Evolutionary conservation across 225 moss, liverwort and hornwort genomes (phyloP), one percentile per base, ranked within the genome.

Genomic region (Lunularia cruciata): DNA sequence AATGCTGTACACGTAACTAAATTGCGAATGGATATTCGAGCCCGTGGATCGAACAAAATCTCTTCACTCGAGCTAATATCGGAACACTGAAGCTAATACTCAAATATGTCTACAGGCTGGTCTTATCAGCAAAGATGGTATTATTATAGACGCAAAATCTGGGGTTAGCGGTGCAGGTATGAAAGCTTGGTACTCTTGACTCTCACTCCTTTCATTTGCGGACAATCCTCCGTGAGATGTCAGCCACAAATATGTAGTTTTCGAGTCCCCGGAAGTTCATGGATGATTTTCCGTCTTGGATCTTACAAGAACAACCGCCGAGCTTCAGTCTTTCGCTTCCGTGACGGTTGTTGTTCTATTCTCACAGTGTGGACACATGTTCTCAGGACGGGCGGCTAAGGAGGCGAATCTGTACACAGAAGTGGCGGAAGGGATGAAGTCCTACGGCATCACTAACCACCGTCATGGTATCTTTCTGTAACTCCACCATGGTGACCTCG

Each of bases 81-180:
- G n/a, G n/a, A n/a, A n/a, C n/a, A n/a, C n/a, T n/a, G n/a, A n/a
- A n/a, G n/a, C n/a, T n/a, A n/a, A n/a, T n/a, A n/a, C n/a, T n/a
- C n/a, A n/a, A n/a, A 43, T 16, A 16, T 43, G 2, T 51, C 68
- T 77, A 28, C 79, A 89, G 89, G 87, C 85, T 69, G 85, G 84
- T 31, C 20, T 90, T 47, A 86, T 94, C 38, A 82, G 79, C 58
- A 90, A 85, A 68, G 84, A 90, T 31, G 85, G 88, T 37, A 90
- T 94, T n/a, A 94, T 88, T 64, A 88, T 94, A 67, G 88, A 94
- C 57, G 93, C 90, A 32, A 94, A 94, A 72, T 90, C 90, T 27
- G 93, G 93, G 77, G 93, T 94, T 30, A 94, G 90, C 73, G 93
- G 93, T 63, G 93, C 93, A 72, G 92, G 92, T 86, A 80, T 16